Evolutionary conservation across 1,139 yeast species (phyloP), one percentile per base, ranked within the genome.

Genomic region (Blastobotrys buckinghamii): DNA sequence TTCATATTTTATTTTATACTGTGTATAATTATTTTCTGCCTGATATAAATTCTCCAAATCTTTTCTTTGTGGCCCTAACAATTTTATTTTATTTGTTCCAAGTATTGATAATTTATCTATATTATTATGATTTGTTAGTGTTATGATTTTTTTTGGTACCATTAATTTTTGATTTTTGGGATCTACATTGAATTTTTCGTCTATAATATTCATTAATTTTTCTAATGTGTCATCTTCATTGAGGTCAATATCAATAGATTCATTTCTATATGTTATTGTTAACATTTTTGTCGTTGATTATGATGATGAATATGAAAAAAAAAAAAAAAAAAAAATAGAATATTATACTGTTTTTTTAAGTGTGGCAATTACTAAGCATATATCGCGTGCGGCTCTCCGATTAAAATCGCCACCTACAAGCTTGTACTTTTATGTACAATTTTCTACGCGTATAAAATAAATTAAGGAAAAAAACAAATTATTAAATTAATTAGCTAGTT

Each of bases 81-180:
- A 3, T 20, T n/a, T 35, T 6, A 35, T 13, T 17, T 35, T 35
- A 17, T 20, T 13, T 22, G 24, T 22, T n/a, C 12, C 12, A 17
- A 35, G 6, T 35, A n/a, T n/a, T 35, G 24, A 17, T 35, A 35
- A 12, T 6, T n/a, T 12, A 17, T 9, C 17, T n/a, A 6, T 5
- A 6, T 20, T 46, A 1, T 54, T 51, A 37, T 49, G 50, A 15
- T 51, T 55, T 3, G 32, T 12, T 13, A 50, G 48, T 42, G 55
- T 60, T 42, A 64, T 45, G 37, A 62, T 48, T 1, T 66, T 66
- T 10, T 50, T 45, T 20, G 67, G 60, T 9, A 62, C 59, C 35
- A 63, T 51, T 38, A 64, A 60, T 52, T 64, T 64, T 42, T 63
- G 64, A 54, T 53, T 53, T 29, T 59, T 61, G 9, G 53, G 43